Evolutionary conservation across 371 early-diverging fungal species (phyloP).

Genomic region (Smittium mucronatum): DNA sequence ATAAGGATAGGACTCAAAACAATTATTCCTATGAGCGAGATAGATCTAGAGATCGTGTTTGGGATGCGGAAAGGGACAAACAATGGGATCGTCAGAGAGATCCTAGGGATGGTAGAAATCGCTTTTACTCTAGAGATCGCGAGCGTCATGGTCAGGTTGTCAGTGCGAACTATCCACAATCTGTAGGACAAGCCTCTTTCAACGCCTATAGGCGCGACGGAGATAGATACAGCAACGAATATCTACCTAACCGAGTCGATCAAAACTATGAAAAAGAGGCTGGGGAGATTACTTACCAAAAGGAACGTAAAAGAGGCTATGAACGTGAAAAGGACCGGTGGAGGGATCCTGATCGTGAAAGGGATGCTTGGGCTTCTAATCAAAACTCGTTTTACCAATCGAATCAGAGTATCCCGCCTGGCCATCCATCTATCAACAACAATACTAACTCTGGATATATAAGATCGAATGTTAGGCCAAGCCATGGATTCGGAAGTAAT

Average conservation of each 20-base stretch:
- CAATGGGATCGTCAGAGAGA: constrained; percentile 5
- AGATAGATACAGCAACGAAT: background rate
- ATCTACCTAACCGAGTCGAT: background rate
- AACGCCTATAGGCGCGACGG: background rate
- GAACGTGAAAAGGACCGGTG: constrained; percentile 4
- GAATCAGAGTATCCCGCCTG: background rate
- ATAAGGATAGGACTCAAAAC: background rate
- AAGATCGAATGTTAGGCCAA: background rate
- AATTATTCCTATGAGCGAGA: constrained; percentile 4
- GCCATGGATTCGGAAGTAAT: background rate
- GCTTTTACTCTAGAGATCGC: background rate
- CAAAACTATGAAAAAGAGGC: constrained; percentile 1
- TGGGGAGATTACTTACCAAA: background rate
- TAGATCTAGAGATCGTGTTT: background rate
- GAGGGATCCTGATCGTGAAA: background rate
- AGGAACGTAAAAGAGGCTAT: background rate
- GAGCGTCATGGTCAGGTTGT: background rate
- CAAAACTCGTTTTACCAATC: background rate
- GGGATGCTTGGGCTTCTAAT: background rate
- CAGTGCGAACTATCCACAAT: background rate
- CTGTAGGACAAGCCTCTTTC: background rate
- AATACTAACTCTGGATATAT: background rate
- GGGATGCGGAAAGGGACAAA: constrained; percentile 2
- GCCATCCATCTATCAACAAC: background rate
- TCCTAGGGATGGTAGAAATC: background rate